Percentiles rank a stretch among this genome's conserved stretches.
Evolutionary conservation across 441 rosid genomes (phyloP).

Genomic region (Kokia cookei): DNA sequence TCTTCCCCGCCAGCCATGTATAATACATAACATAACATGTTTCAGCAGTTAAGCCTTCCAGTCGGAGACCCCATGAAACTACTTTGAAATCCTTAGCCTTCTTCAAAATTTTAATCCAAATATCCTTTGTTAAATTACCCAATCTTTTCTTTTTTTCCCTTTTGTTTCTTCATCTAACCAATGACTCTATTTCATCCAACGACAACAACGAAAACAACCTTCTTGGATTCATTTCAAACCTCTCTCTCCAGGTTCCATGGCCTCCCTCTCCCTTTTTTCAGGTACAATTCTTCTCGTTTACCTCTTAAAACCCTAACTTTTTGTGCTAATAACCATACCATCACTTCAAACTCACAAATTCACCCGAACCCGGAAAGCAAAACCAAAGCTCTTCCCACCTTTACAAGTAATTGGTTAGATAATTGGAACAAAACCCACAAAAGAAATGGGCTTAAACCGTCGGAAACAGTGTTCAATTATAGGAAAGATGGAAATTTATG

Average conservation of each 20-base stretch:
- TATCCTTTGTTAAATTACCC: background rate
- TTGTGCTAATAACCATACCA: conserved; percentile 6
- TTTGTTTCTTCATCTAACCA: background rate
- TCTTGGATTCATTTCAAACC: conserved; percentile 46
- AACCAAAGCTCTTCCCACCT: conserved; percentile 13
- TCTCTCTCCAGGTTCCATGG: conserved; percentile 44
- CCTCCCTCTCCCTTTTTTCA: conserved; percentile 32
- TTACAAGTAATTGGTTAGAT: conserved; percentile 28
- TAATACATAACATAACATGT: background rate
- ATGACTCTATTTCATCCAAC: conserved; percentile 54
- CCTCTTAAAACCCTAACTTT: conserved; percentile 18
- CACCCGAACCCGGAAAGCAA: conserved; percentile 23
- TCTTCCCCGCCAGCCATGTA: background rate
- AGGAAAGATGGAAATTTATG: conserved; percentile 25
- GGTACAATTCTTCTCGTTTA: conserved; percentile 30
- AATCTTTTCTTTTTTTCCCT: background rate
- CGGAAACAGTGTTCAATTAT: conserved; percentile 27
- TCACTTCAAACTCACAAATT: conserved; percentile 7
- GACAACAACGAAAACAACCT: conserved; percentile 15
- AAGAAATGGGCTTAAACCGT: conserved; percentile 22
- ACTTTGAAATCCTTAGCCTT: background rate
- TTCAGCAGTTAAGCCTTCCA: background rate
- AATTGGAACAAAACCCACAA: conserved; percentile 27
- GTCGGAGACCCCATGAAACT: background rate
- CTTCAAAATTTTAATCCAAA: background rate